Conservation (phyloP, 176 grass and related monocot genomes). For the Bolboschoenus planiculmis region DNA sequence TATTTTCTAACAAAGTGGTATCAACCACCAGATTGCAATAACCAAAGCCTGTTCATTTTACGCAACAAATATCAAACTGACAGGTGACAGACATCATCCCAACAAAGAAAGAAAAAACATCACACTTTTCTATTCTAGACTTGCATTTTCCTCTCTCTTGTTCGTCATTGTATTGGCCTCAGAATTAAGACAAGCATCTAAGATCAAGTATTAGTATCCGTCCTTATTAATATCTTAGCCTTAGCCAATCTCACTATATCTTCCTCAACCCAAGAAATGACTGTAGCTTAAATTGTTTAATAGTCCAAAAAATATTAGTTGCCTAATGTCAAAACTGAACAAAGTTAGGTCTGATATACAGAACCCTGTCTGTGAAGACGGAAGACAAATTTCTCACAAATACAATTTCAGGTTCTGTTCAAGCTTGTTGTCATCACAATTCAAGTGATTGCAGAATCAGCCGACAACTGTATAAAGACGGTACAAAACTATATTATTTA, state of each 20-base stretch:
- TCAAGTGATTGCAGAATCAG: slow-evolving; percentile 72
- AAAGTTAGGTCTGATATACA: background rate
- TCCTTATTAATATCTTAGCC: background rate
- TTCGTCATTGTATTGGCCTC: background rate
- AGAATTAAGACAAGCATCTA: background rate
- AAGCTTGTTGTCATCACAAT: slow-evolving; percentile 89
- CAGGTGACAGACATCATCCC: background rate
- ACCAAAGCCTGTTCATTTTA: background rate
- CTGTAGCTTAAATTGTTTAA: background rate
- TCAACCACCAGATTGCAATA: background rate
- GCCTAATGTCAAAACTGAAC: background rate
- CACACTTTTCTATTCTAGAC: background rate
- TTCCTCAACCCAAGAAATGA: background rate
- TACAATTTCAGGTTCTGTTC: slow-evolving; percentile 59
- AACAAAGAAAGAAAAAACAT: background rate
- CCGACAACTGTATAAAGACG: slow-evolving; percentile 92
- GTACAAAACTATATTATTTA: slow-evolving; percentile 29
- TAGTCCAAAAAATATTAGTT: background rate
- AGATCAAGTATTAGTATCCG: background rate
- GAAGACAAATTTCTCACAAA: slow-evolving; percentile 7
- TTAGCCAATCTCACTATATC: background rate
- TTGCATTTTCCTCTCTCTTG: background rate
- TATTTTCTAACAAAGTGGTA: background rate
- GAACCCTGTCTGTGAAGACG: background rate
- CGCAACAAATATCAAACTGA: background rate